Conservation (phyloP, 2,329 filamentous ascomycete species). For the Claviceps cyperi region DNA sequence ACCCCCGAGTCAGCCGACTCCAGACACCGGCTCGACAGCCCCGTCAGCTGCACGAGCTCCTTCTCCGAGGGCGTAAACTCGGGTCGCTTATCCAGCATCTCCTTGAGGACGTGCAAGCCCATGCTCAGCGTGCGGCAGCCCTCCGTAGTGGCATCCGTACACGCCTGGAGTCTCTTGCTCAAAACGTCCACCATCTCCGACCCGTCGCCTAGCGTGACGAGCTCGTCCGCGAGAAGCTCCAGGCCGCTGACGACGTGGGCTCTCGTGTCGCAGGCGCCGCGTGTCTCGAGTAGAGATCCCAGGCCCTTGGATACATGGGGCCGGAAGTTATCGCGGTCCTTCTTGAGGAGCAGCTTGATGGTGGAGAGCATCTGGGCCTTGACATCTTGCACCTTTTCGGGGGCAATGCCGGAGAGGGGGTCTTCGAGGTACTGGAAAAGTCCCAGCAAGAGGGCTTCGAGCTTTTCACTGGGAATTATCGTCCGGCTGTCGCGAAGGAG, state of each 20-base stretch:
- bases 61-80: conserved; percentile 34
- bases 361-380: conserved; percentile 63
- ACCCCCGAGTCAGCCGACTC: conserved; percentile 48
- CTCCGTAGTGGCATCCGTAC: conserved; percentile 26
- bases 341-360: conserved; percentile 56
- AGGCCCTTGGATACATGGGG: conserved; percentile 55
- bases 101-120: conserved; percentile 47
- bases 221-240: conserved; percentile 58
- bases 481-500: conserved; percentile 54
- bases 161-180: conserved; percentile 29
- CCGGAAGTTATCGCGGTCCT: conserved; percentile 50
- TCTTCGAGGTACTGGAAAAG: conserved; percentile 60
- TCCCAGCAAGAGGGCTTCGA: conserved; percentile 50
- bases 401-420: conserved; percentile 35
- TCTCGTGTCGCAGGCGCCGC: conserved; percentile 51
- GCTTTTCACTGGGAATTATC: conserved; percentile 51
- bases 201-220: conserved; percentile 50
- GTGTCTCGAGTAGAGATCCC: conserved; percentile 49
- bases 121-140: conserved; percentile 43
- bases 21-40: conserved; percentile 40
- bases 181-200: conserved; percentile 44
- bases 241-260: conserved; percentile 62
- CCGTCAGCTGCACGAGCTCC: conserved; percentile 37
- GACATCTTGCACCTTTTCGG: conserved; percentile 55
- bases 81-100: conserved; percentile 37